Conservation (phyloP, 495 filamentous ascomycete genomes). For the Trichoderma asperelloides region DNA sequence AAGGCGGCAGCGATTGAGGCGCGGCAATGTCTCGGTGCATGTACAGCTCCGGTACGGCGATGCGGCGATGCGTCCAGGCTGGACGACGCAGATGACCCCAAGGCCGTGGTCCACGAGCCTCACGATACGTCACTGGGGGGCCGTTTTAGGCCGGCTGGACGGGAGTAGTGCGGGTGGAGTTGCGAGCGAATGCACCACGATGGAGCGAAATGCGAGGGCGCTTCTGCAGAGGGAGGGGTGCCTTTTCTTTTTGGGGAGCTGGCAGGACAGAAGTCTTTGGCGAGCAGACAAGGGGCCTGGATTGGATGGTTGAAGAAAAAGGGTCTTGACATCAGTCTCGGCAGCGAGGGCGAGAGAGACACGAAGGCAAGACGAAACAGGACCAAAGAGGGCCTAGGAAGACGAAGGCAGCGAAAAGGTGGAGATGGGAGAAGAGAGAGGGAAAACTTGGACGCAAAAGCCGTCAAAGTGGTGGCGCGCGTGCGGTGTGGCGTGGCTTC, state of each 20-base stretch:
- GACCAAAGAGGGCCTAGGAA: not conserved
- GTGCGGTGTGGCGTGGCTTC: not conserved
- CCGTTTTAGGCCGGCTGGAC: constrained; percentile 1
- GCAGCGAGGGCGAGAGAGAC: not conserved
- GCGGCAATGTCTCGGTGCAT: not conserved
- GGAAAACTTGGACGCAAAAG: not conserved
- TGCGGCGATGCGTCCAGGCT: not conserved
- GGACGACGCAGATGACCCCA: not conserved
- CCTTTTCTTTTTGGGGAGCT: not conserved
- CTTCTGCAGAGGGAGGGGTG: not conserved
- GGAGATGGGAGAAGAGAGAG: not conserved
- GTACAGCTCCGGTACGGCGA: not conserved
- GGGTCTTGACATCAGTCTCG: too few species aligned
- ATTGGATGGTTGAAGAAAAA: not conserved
- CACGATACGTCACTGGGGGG: constrained; percentile 6
- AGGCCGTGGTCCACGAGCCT: not conserved
- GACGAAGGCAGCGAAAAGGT: not conserved
- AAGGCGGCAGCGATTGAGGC: not conserved
- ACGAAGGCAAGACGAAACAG: not conserved
- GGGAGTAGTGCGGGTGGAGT: not conserved
- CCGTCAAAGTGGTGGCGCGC: not conserved
- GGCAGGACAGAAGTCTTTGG: too few species aligned
- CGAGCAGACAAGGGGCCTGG: not conserved
- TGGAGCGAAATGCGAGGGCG: not conserved
- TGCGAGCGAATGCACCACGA: not conserved